Percentiles rank a stretch among this genome's conserved stretches.
Evolutionary conservation across 2,329 filamentous ascomycete genomes (phyloP).

Genomic region (Fusarium anthophilum): DNA sequence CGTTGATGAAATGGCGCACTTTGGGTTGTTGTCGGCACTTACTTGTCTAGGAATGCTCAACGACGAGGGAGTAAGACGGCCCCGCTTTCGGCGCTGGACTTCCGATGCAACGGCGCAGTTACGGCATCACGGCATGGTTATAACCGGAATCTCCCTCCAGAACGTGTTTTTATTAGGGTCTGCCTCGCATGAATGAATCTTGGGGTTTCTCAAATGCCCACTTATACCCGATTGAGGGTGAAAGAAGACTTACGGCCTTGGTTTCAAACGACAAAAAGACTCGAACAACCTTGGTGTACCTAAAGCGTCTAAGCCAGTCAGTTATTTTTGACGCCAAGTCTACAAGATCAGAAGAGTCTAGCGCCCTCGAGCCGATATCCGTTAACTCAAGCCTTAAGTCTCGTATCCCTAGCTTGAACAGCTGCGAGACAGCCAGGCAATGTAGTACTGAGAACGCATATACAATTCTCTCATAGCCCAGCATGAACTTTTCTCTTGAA

Average conservation of each 20-base stretch:
- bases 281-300: accelerated
- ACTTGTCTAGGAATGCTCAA: not conserved
- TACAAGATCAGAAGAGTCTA: not conserved
- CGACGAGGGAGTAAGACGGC: not conserved
- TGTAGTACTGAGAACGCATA: not conserved
- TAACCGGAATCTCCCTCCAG: not conserved
- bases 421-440: not conserved
- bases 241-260: too few relatives aligned
- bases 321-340: not conserved
- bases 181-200: not conserved
- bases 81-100: not conserved
- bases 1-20: not conserved
- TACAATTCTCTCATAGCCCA: not conserved
- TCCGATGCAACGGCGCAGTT: not conserved
- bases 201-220: too few relatives aligned
- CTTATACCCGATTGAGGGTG: not conserved
- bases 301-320: too few relatives aligned
- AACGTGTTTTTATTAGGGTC: too few relatives aligned
- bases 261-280: not conserved
- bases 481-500: too few relatives aligned
- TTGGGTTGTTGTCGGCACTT: not conserved
- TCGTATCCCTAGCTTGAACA: not conserved
- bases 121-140: not conserved
- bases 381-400: not conserved
- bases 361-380: not conserved